Conservation (phyloP, 495 filamentous ascomycete species). For the Aspergillus nanangensis region DNA sequence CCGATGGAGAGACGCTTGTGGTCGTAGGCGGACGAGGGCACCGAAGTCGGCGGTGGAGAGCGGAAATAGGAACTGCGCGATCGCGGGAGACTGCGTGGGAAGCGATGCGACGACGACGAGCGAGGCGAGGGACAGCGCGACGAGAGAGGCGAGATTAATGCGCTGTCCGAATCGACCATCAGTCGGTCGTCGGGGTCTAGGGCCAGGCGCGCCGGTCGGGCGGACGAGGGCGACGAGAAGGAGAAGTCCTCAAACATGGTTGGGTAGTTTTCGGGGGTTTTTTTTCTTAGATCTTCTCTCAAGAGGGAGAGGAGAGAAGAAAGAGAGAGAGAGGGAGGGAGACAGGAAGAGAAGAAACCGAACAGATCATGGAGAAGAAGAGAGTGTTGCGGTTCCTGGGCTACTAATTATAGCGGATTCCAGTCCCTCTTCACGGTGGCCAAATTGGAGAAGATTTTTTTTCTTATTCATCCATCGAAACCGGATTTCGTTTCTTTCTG, state of each 20-base stretch:
- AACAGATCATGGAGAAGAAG: too few relatives aligned
- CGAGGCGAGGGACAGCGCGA: conserved; percentile 45
- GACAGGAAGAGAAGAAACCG: neutral
- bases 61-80: conserved; percentile 33
- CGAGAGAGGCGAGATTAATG: conserved; percentile 39
- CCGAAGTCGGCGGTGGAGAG: conserved; percentile 37
- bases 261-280: neutral
- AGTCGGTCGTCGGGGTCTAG: conserved; percentile 35
- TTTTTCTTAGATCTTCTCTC: neutral
- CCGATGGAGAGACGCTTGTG: conserved; percentile 39
- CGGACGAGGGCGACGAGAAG: conserved; percentile 38
- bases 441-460: too few relatives aligned
- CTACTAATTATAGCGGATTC: too few relatives aligned
- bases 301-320: neutral
- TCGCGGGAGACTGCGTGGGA: conserved; percentile 27
- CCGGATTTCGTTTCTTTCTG: too few relatives aligned
- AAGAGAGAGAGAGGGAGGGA: neutral
- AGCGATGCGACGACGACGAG: conserved; percentile 25
- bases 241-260: conserved; percentile 47
- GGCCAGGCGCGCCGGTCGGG: conserved; percentile 25
- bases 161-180: conserved; percentile 36
- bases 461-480: too few relatives aligned
- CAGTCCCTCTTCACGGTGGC: too few relatives aligned
- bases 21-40: conserved; percentile 37
- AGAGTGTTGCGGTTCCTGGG: too few relatives aligned